Conservation (phyloP, 306 rosid species). For the Castanopsis chinensis region DNA sequence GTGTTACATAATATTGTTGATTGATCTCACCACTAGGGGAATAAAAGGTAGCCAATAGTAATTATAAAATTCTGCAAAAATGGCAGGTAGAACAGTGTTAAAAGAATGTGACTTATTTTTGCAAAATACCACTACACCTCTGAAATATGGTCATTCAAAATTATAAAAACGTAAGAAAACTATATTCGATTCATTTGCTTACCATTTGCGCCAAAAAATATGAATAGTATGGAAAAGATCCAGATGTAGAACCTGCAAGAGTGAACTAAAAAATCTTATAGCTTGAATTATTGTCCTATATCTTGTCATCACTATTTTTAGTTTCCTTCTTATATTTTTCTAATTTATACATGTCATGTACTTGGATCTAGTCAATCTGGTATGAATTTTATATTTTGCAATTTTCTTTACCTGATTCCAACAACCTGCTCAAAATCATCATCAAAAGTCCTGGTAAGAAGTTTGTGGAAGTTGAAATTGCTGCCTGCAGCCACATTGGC, state of each 20-base stretch:
- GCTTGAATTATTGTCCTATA: background rate
- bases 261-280: background rate
- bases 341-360: background rate
- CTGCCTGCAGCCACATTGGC: slow-evolving; percentile 48
- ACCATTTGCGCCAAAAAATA: slow-evolving; percentile 63
- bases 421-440: slow-evolving; percentile 61
- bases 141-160: too few species aligned
- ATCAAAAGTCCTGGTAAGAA: slow-evolving; percentile 55
- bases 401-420: slow-evolving; percentile 47
- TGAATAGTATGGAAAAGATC: slow-evolving; percentile 53
- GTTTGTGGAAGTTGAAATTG: slow-evolving; percentile 56
- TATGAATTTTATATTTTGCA: slow-evolving; percentile 1
- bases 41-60: slow-evolving; percentile 72
- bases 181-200: background rate
- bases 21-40: slow-evolving; percentile 53
- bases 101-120: background rate
- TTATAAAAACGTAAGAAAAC: background rate
- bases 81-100: background rate
- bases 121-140: background rate
- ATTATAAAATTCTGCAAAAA: slow-evolving; percentile 56
- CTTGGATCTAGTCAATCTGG: background rate
- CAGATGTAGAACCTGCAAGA: slow-evolving; percentile 64
- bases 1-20: background rate
- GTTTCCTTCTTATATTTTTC: background rate
- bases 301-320: background rate